phyloP scores from a whole-genome alignment of 192 early-diverging fungal species.

The Mortierella hygrophila region DNA sequence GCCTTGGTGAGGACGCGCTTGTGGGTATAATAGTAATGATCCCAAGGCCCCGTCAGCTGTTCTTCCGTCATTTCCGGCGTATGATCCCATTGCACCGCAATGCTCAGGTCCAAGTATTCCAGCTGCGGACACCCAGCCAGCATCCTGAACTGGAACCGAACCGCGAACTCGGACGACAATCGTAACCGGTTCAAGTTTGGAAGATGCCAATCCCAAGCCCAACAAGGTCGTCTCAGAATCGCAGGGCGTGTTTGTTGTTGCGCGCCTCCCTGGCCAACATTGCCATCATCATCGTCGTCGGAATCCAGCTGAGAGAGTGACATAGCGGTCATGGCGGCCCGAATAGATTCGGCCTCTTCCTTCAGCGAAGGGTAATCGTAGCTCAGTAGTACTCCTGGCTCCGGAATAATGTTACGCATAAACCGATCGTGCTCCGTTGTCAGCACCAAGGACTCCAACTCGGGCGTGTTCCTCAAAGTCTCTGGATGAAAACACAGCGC shows the following conservation, averaged over 20 bases:
- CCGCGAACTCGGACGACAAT: slow-evolving; percentile 17
- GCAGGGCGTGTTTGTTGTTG: neutral
- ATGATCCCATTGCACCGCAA: neutral
- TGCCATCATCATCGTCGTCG: neutral
- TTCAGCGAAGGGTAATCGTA: neutral
- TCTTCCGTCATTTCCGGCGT: neutral
- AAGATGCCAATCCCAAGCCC: slow-evolving; percentile 37
- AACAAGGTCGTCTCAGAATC: slow-evolving; percentile 3
- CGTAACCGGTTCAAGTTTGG: neutral
- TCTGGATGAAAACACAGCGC: slow-evolving; percentile 19
- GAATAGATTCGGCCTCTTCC: neutral
- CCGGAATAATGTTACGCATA: neutral
- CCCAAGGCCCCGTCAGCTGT: neutral
- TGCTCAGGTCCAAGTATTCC: neutral
- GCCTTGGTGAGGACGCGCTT: neutral
- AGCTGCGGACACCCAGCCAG: slow-evolving; percentile 23
- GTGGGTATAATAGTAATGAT: neutral
- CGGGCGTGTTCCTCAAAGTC: neutral
- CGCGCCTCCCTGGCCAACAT: neutral
- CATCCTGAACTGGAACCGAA: slow-evolving; percentile 28
- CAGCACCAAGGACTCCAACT: neutral
- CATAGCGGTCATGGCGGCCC: neutral
- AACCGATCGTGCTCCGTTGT: neutral
- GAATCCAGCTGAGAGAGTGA: neutral
- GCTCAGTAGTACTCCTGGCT: neutral